These are phyloP conservation scores for Pythium folliculosum DNA, from an alignment of 352 stramenopile species.

Conservation along the genomic window DNA sequence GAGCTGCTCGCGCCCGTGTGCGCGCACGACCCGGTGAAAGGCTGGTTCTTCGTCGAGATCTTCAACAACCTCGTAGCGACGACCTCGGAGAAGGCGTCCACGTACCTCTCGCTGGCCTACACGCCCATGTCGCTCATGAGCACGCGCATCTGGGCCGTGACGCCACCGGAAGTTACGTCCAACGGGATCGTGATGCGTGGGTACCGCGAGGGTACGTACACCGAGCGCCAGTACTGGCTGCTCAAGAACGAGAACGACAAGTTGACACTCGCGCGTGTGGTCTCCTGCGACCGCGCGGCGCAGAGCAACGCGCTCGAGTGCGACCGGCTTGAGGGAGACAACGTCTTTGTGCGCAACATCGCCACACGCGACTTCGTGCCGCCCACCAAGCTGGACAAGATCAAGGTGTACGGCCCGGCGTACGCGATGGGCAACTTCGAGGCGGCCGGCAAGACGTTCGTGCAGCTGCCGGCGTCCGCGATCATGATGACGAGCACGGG, in stretches of 20 bases:
- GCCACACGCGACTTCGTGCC: slow-evolving; percentile 22
- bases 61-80: slow-evolving; percentile 32
- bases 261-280: slow-evolving; percentile 17
- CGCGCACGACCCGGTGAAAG: not conserved
- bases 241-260: slow-evolving; percentile 20
- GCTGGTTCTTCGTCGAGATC: slow-evolving; percentile 25
- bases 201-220: slow-evolving; percentile 28
- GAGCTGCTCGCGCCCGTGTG: slow-evolving; percentile 15
- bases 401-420: slow-evolving; percentile 29
- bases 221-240: slow-evolving; percentile 16
- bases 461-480: slow-evolving; percentile 19
- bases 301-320: slow-evolving; percentile 32
- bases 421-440: slow-evolving; percentile 29
- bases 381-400: slow-evolving; percentile 21
- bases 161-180: not conserved
- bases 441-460: slow-evolving; percentile 24
- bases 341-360: slow-evolving; percentile 22
- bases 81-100: slow-evolving; percentile 29
- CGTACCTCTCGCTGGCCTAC: slow-evolving; percentile 22
- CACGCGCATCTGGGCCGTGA: slow-evolving; percentile 15
- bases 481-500: slow-evolving; percentile 26
- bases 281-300: slow-evolving; percentile 15
- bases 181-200: slow-evolving; percentile 13
- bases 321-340: slow-evolving; percentile 22
- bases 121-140: slow-evolving; percentile 27